A percentile compares a stretch with the other conserved stretches of the same genome.
Conservation (phyloP, 192 early-diverging fungal species). For the Chytriomyces hyalinus region DNA sequence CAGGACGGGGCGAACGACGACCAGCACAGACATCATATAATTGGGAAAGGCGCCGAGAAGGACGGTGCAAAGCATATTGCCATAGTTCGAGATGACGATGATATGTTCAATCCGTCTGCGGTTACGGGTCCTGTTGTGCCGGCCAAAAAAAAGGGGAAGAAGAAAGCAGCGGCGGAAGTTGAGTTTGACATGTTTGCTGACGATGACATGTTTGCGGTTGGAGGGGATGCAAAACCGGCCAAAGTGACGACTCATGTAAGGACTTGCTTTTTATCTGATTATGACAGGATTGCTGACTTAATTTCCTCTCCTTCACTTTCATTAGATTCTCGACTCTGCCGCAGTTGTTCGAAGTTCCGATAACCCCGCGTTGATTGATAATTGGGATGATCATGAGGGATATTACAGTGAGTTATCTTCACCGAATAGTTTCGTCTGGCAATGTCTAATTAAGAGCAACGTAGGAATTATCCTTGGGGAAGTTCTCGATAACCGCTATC, state of each 20-base stretch:
- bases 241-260: constrained; percentile 40
- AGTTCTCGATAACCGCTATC: constrained; percentile 81
- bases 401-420: constrained; percentile 86
- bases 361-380: constrained; percentile 72
- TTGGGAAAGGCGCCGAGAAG: not conserved
- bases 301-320: not conserved
- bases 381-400: constrained; percentile 96
- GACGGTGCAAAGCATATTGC: not conserved
- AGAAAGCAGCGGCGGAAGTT: not conserved
- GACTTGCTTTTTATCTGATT: constrained; percentile 1
- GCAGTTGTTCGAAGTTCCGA: constrained; percentile 48
- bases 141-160: constrained; percentile 6
- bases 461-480: constrained; percentile 82
- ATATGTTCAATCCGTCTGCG: constrained; percentile 30
- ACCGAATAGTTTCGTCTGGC: not conserved
- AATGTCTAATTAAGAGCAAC: not conserved
- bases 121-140: not conserved
- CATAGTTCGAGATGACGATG: constrained; percentile 33
- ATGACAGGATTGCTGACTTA: not conserved
- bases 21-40: constrained; percentile 17
- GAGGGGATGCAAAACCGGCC: constrained; percentile 32
- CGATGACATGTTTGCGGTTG: constrained; percentile 75
- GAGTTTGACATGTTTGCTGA: constrained; percentile 74
- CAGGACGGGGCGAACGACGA: constrained; percentile 74
- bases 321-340: constrained; percentile 49